Conservation (phyloP, 495 filamentous ascomycete genomes). For the Hypoxylon fragiforme region DNA sequence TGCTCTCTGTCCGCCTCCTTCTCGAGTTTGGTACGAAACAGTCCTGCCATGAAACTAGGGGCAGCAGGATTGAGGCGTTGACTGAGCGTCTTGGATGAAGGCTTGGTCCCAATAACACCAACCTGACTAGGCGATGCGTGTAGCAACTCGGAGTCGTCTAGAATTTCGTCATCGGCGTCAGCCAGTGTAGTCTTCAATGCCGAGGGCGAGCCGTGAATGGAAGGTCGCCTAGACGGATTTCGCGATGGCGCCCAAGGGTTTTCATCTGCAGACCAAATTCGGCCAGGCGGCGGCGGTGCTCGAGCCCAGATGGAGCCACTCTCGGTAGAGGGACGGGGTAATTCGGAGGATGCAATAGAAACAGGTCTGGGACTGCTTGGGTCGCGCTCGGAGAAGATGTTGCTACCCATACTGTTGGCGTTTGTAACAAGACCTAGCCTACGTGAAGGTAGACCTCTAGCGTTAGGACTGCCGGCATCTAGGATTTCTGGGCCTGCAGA, state of each 20-base stretch:
- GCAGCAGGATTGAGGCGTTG: conserved; percentile 56
- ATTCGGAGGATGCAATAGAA: conserved; percentile 78
- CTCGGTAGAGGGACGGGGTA: conserved; percentile 80
- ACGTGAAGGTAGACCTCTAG: conserved; percentile 44
- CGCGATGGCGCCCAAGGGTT: conserved; percentile 46
- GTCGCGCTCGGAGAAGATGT: conserved; percentile 67
- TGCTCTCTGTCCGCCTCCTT: conserved; percentile 42
- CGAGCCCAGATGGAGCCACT: conserved; percentile 59
- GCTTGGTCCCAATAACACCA: conserved; percentile 54
- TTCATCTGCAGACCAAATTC: conserved; percentile 50
- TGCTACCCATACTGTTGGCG: conserved; percentile 66
- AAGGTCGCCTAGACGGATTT: conserved; percentile 51
- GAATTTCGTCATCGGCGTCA: conserved; percentile 54
- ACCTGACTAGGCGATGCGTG: conserved; percentile 49
- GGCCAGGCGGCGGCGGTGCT: conserved; percentile 39
- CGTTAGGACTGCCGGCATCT: conserved; percentile 38
- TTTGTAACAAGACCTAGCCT: conserved; percentile 69
- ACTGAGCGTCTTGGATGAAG: conserved; percentile 45
- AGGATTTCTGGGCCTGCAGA: conserved; percentile 46
- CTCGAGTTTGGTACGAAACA: conserved; percentile 49
- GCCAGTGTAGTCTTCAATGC: conserved; percentile 54
- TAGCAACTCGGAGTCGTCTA: conserved; percentile 48
- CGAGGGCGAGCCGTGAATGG: conserved; percentile 53
- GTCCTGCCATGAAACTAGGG: conserved; percentile 52
- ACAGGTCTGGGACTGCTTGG: conserved; percentile 74